Evolutionary conservation across 2,329 filamentous ascomycete species (phyloP).

Genomic region (Diplodia intermedia): DNA sequence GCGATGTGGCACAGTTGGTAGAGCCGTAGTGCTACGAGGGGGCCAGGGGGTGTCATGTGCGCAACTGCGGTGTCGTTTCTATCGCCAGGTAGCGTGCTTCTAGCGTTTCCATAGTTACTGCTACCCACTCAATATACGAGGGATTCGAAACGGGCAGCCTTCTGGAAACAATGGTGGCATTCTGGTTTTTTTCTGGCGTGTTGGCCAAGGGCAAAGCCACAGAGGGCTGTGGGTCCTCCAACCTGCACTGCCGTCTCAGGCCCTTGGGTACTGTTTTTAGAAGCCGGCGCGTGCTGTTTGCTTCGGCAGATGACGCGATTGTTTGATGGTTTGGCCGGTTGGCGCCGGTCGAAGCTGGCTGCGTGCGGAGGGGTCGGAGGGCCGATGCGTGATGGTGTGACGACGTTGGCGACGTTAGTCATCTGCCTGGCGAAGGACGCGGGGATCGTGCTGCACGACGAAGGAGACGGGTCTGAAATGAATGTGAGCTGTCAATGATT

Average conservation of each 20-base stretch:
- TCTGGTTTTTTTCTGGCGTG: neutral
- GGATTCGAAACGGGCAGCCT: conserved; percentile 11
- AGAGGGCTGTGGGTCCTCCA: neutral
- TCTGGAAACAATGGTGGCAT: conserved; percentile 3
- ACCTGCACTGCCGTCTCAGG: neutral
- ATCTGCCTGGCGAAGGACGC: conserved; percentile 1
- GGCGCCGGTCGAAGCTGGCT: neutral
- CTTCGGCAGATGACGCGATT: neutral
- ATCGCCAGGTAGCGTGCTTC: neutral
- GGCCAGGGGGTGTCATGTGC: neutral
- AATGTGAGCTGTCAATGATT: neutral
- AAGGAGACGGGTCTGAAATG: neutral
- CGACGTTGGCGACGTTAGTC: neutral
- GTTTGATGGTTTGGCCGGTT: neutral
- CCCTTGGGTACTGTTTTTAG: neutral
- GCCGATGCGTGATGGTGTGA: neutral
- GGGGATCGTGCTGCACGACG: neutral
- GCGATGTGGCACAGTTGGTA: neutral
- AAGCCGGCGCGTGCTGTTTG: neutral
- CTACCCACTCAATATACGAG: neutral
- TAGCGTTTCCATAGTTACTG: neutral
- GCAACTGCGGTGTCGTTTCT: neutral
- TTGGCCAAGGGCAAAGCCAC: neutral
- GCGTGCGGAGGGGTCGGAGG: neutral
- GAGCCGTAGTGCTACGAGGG: neutral